These are phyloP conservation scores for Inosperma sp. DNA, from an alignment of 768 basidiomycete genomes.

Conservation along the genomic window DNA sequence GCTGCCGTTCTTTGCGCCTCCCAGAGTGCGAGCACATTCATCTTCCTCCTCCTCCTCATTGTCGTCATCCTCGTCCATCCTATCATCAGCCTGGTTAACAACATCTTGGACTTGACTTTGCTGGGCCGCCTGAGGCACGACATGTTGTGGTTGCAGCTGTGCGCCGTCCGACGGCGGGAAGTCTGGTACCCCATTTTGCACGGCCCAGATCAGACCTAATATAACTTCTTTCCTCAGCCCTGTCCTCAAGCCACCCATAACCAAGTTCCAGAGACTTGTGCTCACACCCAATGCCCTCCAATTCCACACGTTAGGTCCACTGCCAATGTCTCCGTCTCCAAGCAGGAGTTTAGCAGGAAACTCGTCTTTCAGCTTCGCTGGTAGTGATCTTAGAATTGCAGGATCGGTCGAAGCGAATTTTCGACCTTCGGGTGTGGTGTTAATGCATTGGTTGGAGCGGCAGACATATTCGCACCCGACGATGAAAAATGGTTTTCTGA, in stretches of 20 bases:
- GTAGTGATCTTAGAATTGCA: slow-evolving; percentile 66
- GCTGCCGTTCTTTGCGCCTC: background rate
- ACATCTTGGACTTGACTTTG: slow-evolving; percentile 10
- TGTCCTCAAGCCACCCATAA: slow-evolving; percentile 50
- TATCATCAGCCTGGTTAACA: slow-evolving; percentile 18
- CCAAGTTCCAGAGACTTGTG: slow-evolving; percentile 68
- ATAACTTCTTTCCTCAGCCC: slow-evolving; percentile 63
- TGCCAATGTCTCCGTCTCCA: slow-evolving; percentile 53
- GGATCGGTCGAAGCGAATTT: slow-evolving; percentile 69
- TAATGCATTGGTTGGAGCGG: slow-evolving; percentile 44
- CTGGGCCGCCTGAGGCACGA: slow-evolving; percentile 4
- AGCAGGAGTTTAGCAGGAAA: slow-evolving; percentile 64
- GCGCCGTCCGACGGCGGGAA: slow-evolving; percentile 16
- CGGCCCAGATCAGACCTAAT: slow-evolving; percentile 50
- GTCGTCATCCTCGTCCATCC: slow-evolving; percentile 16
- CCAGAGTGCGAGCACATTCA: slow-evolving; percentile 8
- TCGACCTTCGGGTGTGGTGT: slow-evolving; percentile 47
- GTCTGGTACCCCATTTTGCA: slow-evolving; percentile 51
- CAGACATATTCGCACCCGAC: slow-evolving; percentile 83
- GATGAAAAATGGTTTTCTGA: slow-evolving; percentile 76
- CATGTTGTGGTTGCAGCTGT: slow-evolving; percentile 11
- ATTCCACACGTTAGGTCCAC: slow-evolving; percentile 61
- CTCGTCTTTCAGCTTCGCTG: slow-evolving; percentile 63
- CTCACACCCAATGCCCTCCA: slow-evolving; percentile 77
- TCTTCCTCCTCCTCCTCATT: slow-evolving; percentile 17